phyloP scores from a whole-genome alignment of 2,329 filamentous ascomycete species.

The Fusarium tanahbumbuense region DNA sequence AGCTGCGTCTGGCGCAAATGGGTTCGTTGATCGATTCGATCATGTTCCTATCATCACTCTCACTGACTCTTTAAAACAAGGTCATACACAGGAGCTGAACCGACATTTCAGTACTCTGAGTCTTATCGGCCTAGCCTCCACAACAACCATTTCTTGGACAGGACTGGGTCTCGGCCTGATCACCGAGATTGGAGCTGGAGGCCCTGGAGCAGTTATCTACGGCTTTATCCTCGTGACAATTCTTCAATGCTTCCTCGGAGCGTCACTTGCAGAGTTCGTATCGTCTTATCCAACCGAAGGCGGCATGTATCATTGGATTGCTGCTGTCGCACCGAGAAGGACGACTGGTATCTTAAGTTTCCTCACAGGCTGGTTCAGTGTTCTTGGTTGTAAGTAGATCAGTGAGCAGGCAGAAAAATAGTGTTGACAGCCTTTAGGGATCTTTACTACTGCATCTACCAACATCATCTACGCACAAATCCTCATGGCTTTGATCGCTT shows the following conservation, averaged over 20 bases:
- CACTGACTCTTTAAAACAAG: too few species aligned
- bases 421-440: not conserved
- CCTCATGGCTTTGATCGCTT: not conserved
- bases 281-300: conserved; percentile 17
- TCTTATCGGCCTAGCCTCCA: not conserved
- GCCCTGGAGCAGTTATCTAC: conserved; percentile 8
- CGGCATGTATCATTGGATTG: conserved; percentile 24
- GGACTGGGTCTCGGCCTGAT: not conserved
- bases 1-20: not conserved
- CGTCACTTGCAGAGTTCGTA: conserved; percentile 6
- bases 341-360: conserved; percentile 5
- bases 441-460: conserved; percentile 13
- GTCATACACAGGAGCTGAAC: conserved; percentile 6
- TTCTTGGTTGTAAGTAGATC: not conserved
- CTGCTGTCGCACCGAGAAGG: not conserved
- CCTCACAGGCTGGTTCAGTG: conserved; percentile 13
- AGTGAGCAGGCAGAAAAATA: fast-evolving
- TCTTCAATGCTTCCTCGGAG: conserved; percentile 9
- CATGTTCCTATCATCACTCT: too few species aligned
- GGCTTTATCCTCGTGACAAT: conserved; percentile 2
- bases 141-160: conserved; percentile 9
- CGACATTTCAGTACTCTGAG: conserved; percentile 8
- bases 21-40: too few species aligned
- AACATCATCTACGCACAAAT: conserved; percentile 11
- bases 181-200: conserved; percentile 14